Evolutionary conservation across 2,329 filamentous ascomycete genomes (phyloP).

Genomic region (Emergomyces orientalis): DNA sequence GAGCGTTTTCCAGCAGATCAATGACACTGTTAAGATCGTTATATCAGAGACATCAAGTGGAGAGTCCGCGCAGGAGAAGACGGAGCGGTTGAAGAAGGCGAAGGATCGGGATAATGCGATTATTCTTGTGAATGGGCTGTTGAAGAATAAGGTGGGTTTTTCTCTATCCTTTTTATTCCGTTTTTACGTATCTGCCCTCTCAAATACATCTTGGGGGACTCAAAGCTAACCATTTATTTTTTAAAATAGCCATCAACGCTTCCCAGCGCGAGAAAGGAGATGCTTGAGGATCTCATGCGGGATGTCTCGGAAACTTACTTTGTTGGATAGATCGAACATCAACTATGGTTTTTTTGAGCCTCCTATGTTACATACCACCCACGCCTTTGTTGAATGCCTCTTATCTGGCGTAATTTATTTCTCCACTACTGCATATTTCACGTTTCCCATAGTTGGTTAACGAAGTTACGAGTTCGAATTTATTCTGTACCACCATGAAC

Average conservation of each 20-base stretch:
- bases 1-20: slow-evolving; percentile 27
- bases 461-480: neutral
- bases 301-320: slow-evolving; percentile 12
- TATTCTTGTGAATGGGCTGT: slow-evolving; percentile 32
- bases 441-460: neutral
- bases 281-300: slow-evolving; percentile 25
- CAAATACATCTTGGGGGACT: neutral
- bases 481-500: neutral
- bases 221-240: neutral
- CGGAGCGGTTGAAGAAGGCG: slow-evolving; percentile 20
- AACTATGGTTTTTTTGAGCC: neutral
- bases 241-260: slow-evolving; percentile 24
- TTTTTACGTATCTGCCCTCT: too few species aligned
- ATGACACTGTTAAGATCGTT: slow-evolving; percentile 23
- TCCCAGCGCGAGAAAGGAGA: slow-evolving; percentile 20
- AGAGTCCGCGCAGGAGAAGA: slow-evolving; percentile 15
- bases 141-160: slow-evolving; percentile 32
- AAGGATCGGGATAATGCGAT: slow-evolving; percentile 36
- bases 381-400: neutral
- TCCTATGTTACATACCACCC: neutral
- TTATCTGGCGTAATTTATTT: neutral
- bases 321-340: neutral
- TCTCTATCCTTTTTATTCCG: neutral
- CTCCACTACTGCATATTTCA: neutral
- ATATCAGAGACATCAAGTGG: slow-evolving; percentile 17